Percentiles rank a stretch among this genome's conserved stretches.
Conservation (phyloP, 225 moss, liverwort and hornwort genomes). For the Asterella californica region DNA sequence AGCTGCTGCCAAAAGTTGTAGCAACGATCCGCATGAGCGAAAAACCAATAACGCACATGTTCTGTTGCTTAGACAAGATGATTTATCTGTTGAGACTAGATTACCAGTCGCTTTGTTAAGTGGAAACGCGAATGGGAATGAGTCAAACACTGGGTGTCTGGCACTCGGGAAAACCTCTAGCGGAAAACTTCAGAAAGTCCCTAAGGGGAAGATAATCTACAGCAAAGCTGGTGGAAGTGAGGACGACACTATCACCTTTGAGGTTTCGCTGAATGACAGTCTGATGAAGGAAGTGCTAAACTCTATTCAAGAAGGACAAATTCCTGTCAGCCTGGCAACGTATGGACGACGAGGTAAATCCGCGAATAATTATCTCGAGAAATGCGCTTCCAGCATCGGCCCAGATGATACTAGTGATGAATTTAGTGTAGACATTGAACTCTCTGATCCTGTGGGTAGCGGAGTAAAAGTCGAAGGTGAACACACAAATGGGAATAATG, state of each 20-base stretch:
- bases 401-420: not conserved
- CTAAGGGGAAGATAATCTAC: not conserved
- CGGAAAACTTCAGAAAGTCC: not conserved
- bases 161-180: not conserved
- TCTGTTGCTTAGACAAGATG: not conserved
- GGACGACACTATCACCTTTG: conserved; percentile 5
- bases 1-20: not conserved
- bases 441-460: not conserved
- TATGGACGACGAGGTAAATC: not conserved
- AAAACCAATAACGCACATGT: not conserved
- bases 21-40: not conserved
- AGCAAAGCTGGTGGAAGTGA: not conserved
- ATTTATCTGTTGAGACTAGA: not conserved
- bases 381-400: not conserved
- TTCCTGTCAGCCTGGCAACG: not conserved
- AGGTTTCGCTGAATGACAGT: not conserved
- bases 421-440: conserved; percentile 1
- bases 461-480: not conserved
- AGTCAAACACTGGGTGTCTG: not conserved
- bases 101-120: not conserved
- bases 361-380: not conserved
- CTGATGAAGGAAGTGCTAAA: not conserved
- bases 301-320: not conserved
- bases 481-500: not conserved
- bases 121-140: not conserved